phyloP scores from a whole-genome alignment of 2,329 filamentous ascomycete species.

The Zopfia rhizophila region DNA sequence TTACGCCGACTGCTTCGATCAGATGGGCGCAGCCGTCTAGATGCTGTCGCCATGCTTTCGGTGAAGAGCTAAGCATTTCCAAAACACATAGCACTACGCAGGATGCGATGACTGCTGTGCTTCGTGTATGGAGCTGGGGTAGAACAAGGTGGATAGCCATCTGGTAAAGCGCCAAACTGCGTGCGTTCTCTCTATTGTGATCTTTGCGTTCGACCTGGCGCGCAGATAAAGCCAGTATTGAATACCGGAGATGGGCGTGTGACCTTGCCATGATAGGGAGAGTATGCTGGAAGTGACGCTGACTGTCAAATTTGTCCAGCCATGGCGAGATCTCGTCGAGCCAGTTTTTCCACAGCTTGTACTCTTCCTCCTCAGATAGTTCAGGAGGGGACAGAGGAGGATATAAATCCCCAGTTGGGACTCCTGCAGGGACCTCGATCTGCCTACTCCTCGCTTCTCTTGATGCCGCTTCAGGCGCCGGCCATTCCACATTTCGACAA shows the following conservation, averaged over 20 bases:
- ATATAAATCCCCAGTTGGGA: not conserved
- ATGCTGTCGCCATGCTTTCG: constrained; percentile 65
- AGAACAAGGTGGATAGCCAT: constrained; percentile 62
- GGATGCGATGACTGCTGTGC: constrained; percentile 59
- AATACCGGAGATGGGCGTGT: constrained; percentile 62
- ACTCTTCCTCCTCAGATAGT: constrained; percentile 24
- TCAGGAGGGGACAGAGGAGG: not conserved
- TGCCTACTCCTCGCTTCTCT: too few relatives aligned
- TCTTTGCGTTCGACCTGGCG: constrained; percentile 66
- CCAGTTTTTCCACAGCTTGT: constrained; percentile 51
- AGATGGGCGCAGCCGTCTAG: constrained; percentile 67
- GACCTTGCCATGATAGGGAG: constrained; percentile 62
- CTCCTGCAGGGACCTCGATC: too few relatives aligned
- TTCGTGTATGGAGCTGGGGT: constrained; percentile 56
- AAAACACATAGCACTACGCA: constrained; percentile 61
- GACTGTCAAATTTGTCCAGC: constrained; percentile 67
- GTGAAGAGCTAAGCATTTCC: constrained; percentile 61
- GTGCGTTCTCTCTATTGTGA: constrained; percentile 55
- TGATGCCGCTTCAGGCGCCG: constrained; percentile 1
- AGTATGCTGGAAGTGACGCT: constrained; percentile 63
- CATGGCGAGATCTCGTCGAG: constrained; percentile 64
- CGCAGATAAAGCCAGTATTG: constrained; percentile 65
- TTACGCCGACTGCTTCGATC: constrained; percentile 62
- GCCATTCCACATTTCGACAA: not conserved
- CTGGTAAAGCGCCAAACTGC: constrained; percentile 65